Percentiles rank a stretch among this genome's conserved stretches.
Evolutionary conservation across 441 rosid species (phyloP).

Genomic region (Raphanus hybrid): DNA sequence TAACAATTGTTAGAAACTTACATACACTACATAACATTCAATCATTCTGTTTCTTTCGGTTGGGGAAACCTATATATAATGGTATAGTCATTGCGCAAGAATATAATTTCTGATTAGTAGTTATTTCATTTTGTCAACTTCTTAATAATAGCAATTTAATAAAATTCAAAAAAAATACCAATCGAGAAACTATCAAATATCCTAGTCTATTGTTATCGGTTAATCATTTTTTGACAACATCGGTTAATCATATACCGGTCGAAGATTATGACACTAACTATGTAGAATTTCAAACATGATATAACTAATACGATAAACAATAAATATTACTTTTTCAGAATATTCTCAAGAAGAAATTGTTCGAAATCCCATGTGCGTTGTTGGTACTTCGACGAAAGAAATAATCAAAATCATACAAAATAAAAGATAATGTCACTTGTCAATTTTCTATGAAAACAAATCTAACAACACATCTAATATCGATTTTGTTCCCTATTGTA

Average conservation of each 20-base stretch:
- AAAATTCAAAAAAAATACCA: not conserved
- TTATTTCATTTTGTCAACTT: not conserved
- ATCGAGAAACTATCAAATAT: not conserved
- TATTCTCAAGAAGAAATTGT: not conserved
- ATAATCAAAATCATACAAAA: not conserved
- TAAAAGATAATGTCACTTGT: not conserved
- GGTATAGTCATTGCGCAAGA: conserved; percentile 4
- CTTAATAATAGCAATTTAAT: not conserved
- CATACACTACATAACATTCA: not conserved
- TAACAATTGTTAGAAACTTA: not conserved
- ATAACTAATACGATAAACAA: not conserved
- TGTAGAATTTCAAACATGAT: conserved; percentile 5
- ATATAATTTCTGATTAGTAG: not conserved
- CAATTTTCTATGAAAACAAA: conserved; percentile 1
- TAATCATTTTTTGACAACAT: not conserved
- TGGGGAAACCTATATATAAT: not conserved
- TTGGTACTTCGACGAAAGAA: conserved; percentile 16
- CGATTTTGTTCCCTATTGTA: not conserved
- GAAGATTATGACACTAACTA: conserved; percentile 18
- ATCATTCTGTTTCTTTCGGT: not conserved
- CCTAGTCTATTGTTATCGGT: conserved; percentile 3
- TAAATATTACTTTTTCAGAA: not conserved
- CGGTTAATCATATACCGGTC: conserved; percentile 15
- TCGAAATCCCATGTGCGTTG: conserved; percentile 33
- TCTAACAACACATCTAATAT: conserved; percentile 32